Percentiles rank a stretch among this genome's conserved stretches.
Conservation (phyloP, 768 basidiomycete species). For the Suillus ampliporus region DNA sequence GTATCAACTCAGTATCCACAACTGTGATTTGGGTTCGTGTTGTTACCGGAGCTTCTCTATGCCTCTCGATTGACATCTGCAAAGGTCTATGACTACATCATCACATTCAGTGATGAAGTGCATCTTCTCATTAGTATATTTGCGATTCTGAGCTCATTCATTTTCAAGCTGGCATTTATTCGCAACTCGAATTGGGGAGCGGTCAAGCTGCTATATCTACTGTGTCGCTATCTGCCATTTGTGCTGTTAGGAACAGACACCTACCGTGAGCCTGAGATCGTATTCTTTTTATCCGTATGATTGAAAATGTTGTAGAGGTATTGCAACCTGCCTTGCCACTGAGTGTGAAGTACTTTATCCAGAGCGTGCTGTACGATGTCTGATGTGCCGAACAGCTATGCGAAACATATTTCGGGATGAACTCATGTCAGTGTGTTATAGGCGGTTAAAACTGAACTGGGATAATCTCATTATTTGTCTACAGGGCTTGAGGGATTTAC, state of each 20-base stretch:
- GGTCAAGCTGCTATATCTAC: conserved; percentile 4
- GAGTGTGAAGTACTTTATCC: background rate
- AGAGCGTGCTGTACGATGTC: background rate
- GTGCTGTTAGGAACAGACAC: background rate
- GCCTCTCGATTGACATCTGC: background rate
- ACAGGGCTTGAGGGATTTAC: conserved; percentile 6
- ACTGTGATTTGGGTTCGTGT: conserved; percentile 5
- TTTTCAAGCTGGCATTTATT: background rate
- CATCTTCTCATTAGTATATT: background rate
- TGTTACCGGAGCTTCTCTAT: background rate
- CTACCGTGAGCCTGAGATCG: conserved; percentile 7
- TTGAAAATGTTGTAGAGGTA: background rate
- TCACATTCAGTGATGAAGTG: conserved; percentile 5
- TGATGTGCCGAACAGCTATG: background rate
- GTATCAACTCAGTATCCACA: conserved; percentile 2
- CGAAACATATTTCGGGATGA: background rate
- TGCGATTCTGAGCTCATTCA: background rate
- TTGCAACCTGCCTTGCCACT: conserved; percentile 2
- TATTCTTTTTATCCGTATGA: background rate
- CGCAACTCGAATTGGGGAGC: background rate
- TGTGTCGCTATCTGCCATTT: conserved; percentile 10
- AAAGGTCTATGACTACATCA: conserved; percentile 11
- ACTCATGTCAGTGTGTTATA: conserved; percentile 10
- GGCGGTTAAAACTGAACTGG: background rate
- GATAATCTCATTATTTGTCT: background rate